Base-by-base conservation (phyloP, 2,329 filamentous ascomycete species). In the Trichoderma sp. region DNA sequence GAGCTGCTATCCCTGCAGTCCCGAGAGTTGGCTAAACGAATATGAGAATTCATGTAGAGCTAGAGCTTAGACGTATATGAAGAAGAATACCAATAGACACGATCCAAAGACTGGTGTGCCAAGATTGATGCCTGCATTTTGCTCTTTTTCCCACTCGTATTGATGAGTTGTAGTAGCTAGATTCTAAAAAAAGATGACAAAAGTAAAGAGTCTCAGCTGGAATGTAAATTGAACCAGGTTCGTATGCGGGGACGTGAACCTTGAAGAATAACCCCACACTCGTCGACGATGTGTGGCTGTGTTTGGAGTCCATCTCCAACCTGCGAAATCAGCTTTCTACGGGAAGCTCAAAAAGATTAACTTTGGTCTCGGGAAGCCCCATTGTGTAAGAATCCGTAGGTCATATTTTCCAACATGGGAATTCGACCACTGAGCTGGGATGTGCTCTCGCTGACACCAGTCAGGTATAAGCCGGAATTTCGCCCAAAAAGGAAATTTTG, bases 11-110 rank as follows among this genome's bases (percentile, higher is more conserved):
- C 52, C 43, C 29, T 40, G 55, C 53, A 27, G 11, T 49, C 31
- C 35, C 27, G 40, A 57, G 53, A 58, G 31, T 35, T 57, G 53
- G 63, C 52, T 21, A 14, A 66, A 31, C n/a, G 19, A 52, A 47
- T 49, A 31, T 14, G 49, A 24, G 19, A 43, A 59, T 58, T 56
- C 33, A 56, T 49, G 49, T 40, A 66, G 55, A 58, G 63, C 53
- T 66, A 59, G 40, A 43, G 40, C 40, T 43, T 43, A 43, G 63
- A 66, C 49, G 63, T 58, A 66, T 52, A 64, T 64, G 61, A 55
- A 49, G 40, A 55, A 31, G 11, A 29, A 66, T 66, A 66, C 63
- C 40, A 66, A 66, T 66, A 66, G 63, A 66, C 37, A 58, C 29
- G 49, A 21, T 31, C 52, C 52, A 21, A 33, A 61, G 27, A 33